These are phyloP conservation scores for Penicillium longicatenatum DNA, from an alignment of 495 filamentous ascomycete species.

Conservation along the genomic window DNA sequence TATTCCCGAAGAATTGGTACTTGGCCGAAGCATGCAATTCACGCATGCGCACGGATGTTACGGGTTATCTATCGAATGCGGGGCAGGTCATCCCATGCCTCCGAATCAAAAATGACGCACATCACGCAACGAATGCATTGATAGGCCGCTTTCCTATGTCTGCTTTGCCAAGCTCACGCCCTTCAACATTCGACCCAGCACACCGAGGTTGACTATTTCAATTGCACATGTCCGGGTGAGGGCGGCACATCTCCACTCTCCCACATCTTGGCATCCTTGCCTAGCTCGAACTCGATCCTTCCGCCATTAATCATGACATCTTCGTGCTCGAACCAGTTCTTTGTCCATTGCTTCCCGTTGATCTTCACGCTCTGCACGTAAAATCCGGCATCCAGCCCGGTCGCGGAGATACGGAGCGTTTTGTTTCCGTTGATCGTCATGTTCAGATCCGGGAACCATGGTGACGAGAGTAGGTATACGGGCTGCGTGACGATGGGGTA, in stretches of 20 bases:
- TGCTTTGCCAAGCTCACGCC: background rate
- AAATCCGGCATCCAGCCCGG: slow-evolving; percentile 49
- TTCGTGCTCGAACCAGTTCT: slow-evolving; percentile 63
- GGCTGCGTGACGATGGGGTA: slow-evolving; percentile 67
- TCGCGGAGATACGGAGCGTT: slow-evolving; percentile 56
- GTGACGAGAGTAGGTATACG: slow-evolving; percentile 63
- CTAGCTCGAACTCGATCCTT: slow-evolving; percentile 62
- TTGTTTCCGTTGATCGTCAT: slow-evolving; percentile 58
- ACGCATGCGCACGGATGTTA: background rate
- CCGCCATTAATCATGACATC: slow-evolving; percentile 66
- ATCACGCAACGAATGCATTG: background rate
- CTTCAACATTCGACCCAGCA: background rate
- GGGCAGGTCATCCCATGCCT: background rate
- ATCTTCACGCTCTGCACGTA: slow-evolving; percentile 55
- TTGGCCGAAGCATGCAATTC: background rate
- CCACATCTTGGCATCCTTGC: slow-evolving; percentile 53
- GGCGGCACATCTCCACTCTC: slow-evolving; percentile 61
- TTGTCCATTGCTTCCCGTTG: slow-evolving; percentile 38
- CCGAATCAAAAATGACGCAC: background rate
- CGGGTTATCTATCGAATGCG: slow-evolving; percentile 1
- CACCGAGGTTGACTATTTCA: background rate
- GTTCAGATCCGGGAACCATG: slow-evolving; percentile 61
- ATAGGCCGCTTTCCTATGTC: background rate
- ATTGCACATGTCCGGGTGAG: slow-evolving; percentile 33
- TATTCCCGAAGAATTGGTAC: background rate